Percentiles rank a stretch among this genome's conserved stretches.
phyloP scores from a whole-genome alignment of 305 asterid genomes.

The Solanum hybrid region DNA sequence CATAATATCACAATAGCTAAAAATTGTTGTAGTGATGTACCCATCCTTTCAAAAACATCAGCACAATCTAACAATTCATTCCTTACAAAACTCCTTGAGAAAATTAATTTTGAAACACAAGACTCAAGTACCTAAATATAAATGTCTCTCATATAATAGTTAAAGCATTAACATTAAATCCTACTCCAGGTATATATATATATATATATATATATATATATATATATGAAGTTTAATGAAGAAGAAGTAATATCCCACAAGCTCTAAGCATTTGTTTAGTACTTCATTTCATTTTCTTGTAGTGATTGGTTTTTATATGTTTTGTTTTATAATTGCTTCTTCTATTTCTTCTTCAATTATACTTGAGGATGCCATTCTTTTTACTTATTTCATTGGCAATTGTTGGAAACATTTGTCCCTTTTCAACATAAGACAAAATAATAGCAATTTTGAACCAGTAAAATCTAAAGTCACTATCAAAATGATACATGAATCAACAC shows the following conservation, averaged over 20 bases:
- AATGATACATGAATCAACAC: not conserved
- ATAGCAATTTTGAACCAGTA: not conserved
- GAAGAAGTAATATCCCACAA: not conserved
- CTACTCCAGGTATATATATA: too few relatives aligned
- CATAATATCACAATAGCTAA: too few relatives aligned
- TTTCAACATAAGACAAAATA: not conserved
- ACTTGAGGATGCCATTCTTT: not conserved
- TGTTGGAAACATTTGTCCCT: not conserved
- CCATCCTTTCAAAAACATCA: not conserved
- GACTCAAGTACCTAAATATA: not conserved
- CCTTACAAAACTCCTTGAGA: not conserved
- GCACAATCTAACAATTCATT: not conserved
- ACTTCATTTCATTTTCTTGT: not conserved
- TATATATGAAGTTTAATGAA: not conserved
- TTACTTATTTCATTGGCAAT: not conserved
- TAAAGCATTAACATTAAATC: too few relatives aligned
- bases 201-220: too few relatives aligned
- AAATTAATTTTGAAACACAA: not conserved
- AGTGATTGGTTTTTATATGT: not conserved
- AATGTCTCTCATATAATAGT: not conserved
- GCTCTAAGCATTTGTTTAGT: not conserved
- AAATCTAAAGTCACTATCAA: not conserved
- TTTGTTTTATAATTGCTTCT: not conserved
- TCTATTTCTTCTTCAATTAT: not conserved
- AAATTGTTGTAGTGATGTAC: not conserved